Percentiles rank a stretch among this genome's conserved stretches.
These are phyloP conservation scores for Neonectria neomacrospora DNA, from an alignment of 2,329 filamentous ascomycete genomes.

Conservation along the genomic window DNA sequence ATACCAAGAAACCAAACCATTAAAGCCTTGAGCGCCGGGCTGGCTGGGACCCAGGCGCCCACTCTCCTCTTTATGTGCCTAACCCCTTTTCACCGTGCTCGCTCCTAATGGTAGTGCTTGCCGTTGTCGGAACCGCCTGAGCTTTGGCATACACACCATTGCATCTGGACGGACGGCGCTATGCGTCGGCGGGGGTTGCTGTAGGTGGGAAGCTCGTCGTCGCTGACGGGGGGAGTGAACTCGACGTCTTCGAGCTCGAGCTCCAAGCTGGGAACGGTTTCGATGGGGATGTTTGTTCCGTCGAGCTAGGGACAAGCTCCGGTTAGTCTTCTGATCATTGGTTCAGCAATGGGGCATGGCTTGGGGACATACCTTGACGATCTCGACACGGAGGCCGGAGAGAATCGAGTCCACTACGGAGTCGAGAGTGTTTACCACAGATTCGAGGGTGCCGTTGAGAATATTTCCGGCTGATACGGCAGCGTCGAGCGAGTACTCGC, in stretches of 20 bases:
- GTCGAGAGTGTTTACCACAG: conserved; percentile 29
- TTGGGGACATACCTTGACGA: conserved; percentile 46
- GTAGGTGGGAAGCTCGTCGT: conserved; percentile 46
- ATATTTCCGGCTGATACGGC: conserved; percentile 55
- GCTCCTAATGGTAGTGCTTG: not conserved
- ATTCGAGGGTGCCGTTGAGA: conserved; percentile 67
- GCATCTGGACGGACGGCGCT: conserved; percentile 20
- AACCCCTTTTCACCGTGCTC: not conserved
- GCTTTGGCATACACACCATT: conserved; percentile 9
- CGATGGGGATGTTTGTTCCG: conserved; percentile 44
- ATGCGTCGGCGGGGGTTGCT: conserved; percentile 32
- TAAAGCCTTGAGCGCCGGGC: not conserved
- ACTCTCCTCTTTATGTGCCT: not conserved
- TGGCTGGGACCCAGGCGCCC: not conserved
- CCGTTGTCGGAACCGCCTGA: not conserved
- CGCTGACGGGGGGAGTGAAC: conserved; percentile 40
- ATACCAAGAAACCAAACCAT: conserved; percentile 17
- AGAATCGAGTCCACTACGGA: conserved; percentile 43
- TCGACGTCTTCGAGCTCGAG: conserved; percentile 51
- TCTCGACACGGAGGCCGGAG: conserved; percentile 47
- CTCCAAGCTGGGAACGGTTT: conserved; percentile 48
- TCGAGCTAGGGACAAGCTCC: conserved; percentile 42
- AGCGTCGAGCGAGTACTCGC: conserved; percentile 59
- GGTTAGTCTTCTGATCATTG: not conserved
- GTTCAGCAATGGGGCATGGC: not conserved